Percentiles rank a stretch among this genome's conserved stretches.
Evolutionary conservation across 768 basidiomycete species (phyloP).

Genomic region (Rhizopogon vinicolor): DNA sequence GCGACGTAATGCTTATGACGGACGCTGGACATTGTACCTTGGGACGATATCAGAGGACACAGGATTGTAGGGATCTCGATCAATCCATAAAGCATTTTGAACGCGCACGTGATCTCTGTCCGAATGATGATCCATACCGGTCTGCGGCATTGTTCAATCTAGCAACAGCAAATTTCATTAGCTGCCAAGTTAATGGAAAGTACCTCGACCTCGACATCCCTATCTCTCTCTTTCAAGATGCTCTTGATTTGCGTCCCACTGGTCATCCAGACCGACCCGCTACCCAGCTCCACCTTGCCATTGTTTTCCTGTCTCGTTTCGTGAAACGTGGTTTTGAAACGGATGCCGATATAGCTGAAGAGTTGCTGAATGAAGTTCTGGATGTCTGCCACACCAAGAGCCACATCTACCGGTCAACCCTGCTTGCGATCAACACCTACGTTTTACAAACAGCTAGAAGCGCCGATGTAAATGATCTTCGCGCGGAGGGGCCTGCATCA

Average conservation of each 20-base stretch:
- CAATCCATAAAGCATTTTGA: neutral
- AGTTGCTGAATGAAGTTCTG: neutral
- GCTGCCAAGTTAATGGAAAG: neutral
- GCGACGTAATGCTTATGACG: neutral
- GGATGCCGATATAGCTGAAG: neutral
- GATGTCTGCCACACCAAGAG: neutral
- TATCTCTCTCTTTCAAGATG: slow-evolving; percentile 2
- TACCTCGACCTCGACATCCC: neutral
- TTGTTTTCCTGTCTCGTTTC: slow-evolving; percentile 2
- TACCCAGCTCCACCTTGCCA: slow-evolving; percentile 5
- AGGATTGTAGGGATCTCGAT: neutral
- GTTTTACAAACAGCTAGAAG: too few species aligned
- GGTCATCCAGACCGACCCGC: slow-evolving; percentile 1
- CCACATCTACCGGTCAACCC: neutral
- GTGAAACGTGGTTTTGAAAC: neutral
- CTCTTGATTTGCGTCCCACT: slow-evolving; percentile 2
- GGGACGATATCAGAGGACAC: neutral
- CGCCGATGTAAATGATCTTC: too few species aligned
- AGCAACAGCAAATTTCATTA: neutral
- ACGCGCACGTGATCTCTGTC: neutral
- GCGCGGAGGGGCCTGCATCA: too few species aligned
- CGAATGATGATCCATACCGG: neutral
- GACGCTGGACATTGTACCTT: slow-evolving; percentile 3
- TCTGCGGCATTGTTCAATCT: slow-evolving; percentile 6
- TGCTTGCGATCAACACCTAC: too few species aligned